These are phyloP conservation scores for Cordia subcordata DNA, from an alignment of 257 asterid genomes.

Conservation along the genomic window DNA sequence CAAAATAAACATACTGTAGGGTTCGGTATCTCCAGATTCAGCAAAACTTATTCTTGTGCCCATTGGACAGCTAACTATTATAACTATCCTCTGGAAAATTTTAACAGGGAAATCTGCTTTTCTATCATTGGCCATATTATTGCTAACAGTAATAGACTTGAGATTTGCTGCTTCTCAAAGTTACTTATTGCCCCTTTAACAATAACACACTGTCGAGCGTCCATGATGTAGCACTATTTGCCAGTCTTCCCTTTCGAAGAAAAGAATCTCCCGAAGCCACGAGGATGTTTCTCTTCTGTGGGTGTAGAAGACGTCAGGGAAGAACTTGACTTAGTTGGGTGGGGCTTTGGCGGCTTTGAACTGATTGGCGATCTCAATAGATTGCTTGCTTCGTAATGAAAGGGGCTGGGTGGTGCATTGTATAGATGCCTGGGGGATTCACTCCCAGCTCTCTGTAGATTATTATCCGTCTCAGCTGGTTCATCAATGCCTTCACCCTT, in stretches of 20 bases:
- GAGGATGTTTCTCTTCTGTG: slow-evolving; percentile 73
- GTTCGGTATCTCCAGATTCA: not conserved
- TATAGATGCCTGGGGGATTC: slow-evolving; percentile 54
- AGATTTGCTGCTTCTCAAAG: too few relatives aligned
- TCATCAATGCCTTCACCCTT: slow-evolving; percentile 40
- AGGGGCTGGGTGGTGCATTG: slow-evolving; percentile 41
- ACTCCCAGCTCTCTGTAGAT: slow-evolving; percentile 35
- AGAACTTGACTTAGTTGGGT: slow-evolving; percentile 59
- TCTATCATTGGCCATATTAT: too few relatives aligned
- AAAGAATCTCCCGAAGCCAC: slow-evolving; percentile 82
- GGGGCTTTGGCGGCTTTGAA: slow-evolving; percentile 45
- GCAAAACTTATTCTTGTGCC: not conserved
- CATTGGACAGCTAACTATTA: not conserved
- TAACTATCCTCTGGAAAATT: not conserved
- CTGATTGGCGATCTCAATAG: slow-evolving; percentile 48
- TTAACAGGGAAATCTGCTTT: too few relatives aligned
- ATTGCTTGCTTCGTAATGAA: slow-evolving; percentile 52
- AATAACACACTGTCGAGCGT: not conserved
- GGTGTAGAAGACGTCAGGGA: slow-evolving; percentile 54
- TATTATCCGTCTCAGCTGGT: slow-evolving; percentile 38
- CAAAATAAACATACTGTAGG: not conserved
- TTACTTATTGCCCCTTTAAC: not conserved
- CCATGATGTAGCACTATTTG: slow-evolving; percentile 24
- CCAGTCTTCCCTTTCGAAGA: slow-evolving; percentile 56
- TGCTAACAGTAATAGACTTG: too few relatives aligned